A percentile compares a stretch with the other conserved stretches of the same genome.
Evolutionary conservation across 225 moss, liverwort and hornwort species (phyloP).

Genomic region (Polytrichum commune): DNA sequence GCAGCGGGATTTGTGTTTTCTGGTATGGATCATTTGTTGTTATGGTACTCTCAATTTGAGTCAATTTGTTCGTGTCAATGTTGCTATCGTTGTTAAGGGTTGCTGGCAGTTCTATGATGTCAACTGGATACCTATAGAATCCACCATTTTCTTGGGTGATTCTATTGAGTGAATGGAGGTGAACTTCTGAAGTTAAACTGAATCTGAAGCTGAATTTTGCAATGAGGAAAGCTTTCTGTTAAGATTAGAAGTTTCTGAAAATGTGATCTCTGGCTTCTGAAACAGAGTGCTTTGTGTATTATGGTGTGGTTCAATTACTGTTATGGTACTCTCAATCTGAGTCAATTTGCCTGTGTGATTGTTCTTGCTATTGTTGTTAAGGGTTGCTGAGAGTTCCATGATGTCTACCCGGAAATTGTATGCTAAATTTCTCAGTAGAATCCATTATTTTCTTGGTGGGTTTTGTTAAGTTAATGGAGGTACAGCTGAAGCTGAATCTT

Average conservation of each 20-base stretch:
- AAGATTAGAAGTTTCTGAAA: too few species aligned
- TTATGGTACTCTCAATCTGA: constrained; percentile 2
- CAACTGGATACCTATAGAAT: too few species aligned
- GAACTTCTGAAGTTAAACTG: too few species aligned
- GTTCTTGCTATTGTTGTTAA: too few species aligned
- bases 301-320: neutral
- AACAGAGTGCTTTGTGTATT: neutral
- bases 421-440: neutral
- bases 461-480: neutral
- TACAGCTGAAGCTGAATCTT: too few species aligned
- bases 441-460: too few species aligned
- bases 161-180: neutral
- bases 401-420: too few species aligned
- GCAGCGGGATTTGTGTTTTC: constrained; percentile 13
- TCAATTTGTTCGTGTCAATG: neutral
- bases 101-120: too few species aligned
- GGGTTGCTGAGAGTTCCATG: too few species aligned
- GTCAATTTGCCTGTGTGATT: neutral
- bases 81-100: too few species aligned
- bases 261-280: neutral
- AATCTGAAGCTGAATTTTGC: neutral
- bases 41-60: neutral
- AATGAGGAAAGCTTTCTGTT: too few species aligned
- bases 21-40: constrained; percentile 23
- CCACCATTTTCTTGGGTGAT: too few species aligned